Conservation (phyloP, 305 asterid species). For the Caryopteris hybrid region DNA sequence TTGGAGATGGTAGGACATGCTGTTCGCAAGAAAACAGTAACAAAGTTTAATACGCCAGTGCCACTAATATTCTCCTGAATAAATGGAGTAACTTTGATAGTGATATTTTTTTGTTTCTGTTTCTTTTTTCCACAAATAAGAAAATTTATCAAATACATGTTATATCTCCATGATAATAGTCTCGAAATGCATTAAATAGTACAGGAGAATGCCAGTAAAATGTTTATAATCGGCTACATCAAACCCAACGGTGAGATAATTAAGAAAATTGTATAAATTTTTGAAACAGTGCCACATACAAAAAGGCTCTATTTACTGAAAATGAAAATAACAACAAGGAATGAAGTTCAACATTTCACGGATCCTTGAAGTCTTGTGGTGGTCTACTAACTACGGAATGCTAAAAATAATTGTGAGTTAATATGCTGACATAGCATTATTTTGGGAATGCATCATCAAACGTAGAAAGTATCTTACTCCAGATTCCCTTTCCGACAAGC, state of each 20-base stretch:
- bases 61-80: no score
- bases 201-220: neutral
- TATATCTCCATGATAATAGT: neutral
- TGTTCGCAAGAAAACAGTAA: neutral
- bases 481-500: neutral
- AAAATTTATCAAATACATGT: no score
- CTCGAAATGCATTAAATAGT: neutral
- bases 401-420: no score
- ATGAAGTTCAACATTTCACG: neutral
- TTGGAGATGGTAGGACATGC: neutral
- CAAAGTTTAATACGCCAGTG: no score
- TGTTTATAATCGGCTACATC: neutral
- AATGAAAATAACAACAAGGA: neutral
- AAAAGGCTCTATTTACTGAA: neutral
- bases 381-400: neutral
- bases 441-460: neutral
- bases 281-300: neutral
- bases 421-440: neutral
- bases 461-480: neutral
- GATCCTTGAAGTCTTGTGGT: neutral
- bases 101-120: no score
- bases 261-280: neutral
- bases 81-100: no score
- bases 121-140: no score
- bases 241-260: neutral